Percentiles rank a stretch among this genome's conserved stretches.
phyloP scores from a whole-genome alignment of 768 basidiomycete genomes.

The Rhodosporidiobolus sp. region DNA sequence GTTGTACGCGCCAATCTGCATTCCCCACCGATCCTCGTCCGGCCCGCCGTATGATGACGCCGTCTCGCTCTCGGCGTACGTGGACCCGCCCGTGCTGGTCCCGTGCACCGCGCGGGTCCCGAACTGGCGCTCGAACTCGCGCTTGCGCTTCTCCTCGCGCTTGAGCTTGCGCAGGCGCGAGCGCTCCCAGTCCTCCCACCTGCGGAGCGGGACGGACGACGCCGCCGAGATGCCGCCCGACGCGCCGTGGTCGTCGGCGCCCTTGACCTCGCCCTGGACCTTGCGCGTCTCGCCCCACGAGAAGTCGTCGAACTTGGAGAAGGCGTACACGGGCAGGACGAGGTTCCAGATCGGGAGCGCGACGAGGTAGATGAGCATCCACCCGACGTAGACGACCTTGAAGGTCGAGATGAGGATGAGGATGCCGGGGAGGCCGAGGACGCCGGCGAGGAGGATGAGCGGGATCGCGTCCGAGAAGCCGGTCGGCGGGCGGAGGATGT shows the following conservation, averaged over 20 bases:
- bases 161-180: constrained; percentile 85
- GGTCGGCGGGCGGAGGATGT: constrained; percentile 74
- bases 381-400: constrained; percentile 92
- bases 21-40: constrained; percentile 93
- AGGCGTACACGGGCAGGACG: constrained; percentile 72
- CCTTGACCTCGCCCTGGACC: constrained; percentile 79
- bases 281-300: constrained; percentile 99
- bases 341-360: constrained; percentile 97
- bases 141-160: constrained; percentile 75
- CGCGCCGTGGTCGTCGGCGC: constrained; percentile 71
- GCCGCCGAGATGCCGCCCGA: constrained; percentile 58
- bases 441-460: constrained; percentile 77
- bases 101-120: constrained; percentile 45
- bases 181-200: constrained; percentile 99
- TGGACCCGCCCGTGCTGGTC: constrained; percentile 55
- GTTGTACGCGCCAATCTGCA: constrained; percentile 60
- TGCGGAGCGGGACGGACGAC: constrained; percentile 76
- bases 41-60: constrained; percentile 55
- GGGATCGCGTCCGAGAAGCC: constrained; percentile 92
- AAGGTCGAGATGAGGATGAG: constrained; percentile 90
- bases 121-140: constrained; percentile 69
- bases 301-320: constrained; percentile 99
- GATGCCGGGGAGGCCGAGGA: constrained; percentile 87
- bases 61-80: constrained; percentile 50
- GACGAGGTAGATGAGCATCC: constrained; percentile 93